Evolutionary conservation across 2,329 filamentous ascomycete genomes (phyloP).

Genomic region (Pseudogymnoascus destructans): DNA sequence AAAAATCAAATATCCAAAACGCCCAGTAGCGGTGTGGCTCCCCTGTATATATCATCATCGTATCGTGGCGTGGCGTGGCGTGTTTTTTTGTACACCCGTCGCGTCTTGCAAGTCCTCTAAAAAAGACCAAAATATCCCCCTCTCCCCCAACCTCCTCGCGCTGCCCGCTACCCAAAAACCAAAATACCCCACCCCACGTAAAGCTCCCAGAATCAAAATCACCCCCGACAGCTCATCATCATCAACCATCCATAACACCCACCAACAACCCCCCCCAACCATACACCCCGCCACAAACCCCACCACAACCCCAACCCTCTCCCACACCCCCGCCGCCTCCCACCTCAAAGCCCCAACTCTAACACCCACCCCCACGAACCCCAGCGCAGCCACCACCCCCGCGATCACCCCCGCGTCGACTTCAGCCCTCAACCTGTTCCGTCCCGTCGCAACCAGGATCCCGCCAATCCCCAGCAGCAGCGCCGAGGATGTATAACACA

Average conservation of each 20-base stretch:
- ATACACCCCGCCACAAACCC: background rate
- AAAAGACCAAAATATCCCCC: background rate
- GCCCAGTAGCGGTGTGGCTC: background rate
- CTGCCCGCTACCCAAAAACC: background rate
- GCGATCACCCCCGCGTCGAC: slow-evolving; percentile 62
- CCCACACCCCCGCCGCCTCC: background rate
- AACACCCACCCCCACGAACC: slow-evolving; percentile 44
- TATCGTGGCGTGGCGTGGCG: background rate
- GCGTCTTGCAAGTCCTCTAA: background rate
- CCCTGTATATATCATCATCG: background rate
- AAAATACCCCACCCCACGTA: background rate
- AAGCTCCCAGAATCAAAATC: background rate
- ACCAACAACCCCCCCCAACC: background rate
- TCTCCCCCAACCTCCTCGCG: background rate
- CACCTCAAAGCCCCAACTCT: background rate
- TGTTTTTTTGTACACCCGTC: background rate
- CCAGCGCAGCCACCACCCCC: slow-evolving; percentile 53
- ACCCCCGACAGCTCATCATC: background rate
- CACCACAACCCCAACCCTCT: background rate
- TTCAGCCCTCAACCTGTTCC: slow-evolving; percentile 52
- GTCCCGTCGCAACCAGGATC: slow-evolving; percentile 54
- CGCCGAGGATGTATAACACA: slow-evolving; percentile 45
- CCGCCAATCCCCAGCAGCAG: slow-evolving; percentile 51
- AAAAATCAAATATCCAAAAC: background rate
- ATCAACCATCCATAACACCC: background rate